Base-by-base conservation (phyloP, 805 yeast genomes). In the Candida chilensis region DNA sequence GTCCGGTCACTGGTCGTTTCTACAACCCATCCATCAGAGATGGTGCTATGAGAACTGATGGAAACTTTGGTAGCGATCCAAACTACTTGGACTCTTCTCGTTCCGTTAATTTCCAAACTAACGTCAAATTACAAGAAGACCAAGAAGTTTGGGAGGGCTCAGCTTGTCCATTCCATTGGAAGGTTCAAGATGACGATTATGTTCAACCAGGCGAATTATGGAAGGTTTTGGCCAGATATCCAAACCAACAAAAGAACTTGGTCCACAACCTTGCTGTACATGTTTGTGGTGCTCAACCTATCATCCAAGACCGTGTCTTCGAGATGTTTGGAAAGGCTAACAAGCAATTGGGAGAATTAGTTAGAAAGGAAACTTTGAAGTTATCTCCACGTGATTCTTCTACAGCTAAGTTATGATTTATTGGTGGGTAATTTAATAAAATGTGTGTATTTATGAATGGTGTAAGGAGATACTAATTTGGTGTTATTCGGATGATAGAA, bases 151-250 rank as follows among this genome's bases (percentile, higher is more conserved):
- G 92, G 92, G 60, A 63, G 34, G 92, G 92, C 34, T 73, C 86
- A 32, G 92, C 92, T 28, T 61, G 78, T 37, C 85, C 90, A 40
- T 83, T 72, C 75, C 92, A 86, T 62, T 87, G 96, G 96, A 68
- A 71, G 34, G 72, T 72, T 32, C 80, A 77, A 30, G 85, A 73
- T 36, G 60, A 62, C 41, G 95, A 88, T 60, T 88, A 61, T 54
- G 69, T 57, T 39, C 96, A 88, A 63, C 81, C 95, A 30, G 64
- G 78, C 37, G 76, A 54, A 20, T 69, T 88, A 46, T 90, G 86
- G 76, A 66, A 80, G 35, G 92, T 84, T 20, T 68, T 84, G 51
- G 81, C 81, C 32, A 78, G 60, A 50, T 74, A 78, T 47, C 75
- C 82, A 11, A 86, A 87, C 44, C 95, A 85, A 58, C 96, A 86